Evolutionary conservation across 1,139 yeast species (phyloP), one percentile per base, ranked within the genome.

Genomic region (Chernovozyma aurita): DNA sequence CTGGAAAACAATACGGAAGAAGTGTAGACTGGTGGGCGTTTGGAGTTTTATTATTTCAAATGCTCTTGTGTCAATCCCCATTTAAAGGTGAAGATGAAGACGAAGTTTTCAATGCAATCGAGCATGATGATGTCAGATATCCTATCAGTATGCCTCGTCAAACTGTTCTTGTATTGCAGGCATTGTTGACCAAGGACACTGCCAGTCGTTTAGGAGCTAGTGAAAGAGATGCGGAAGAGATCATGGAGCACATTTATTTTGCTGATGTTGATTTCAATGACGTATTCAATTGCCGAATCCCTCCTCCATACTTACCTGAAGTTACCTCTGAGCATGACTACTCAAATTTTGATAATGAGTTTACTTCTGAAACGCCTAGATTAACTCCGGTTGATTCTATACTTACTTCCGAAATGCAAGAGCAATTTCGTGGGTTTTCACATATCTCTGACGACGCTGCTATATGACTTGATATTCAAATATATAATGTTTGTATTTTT

Each of bases 1-100:
- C 86, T 40, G 97, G 94, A 38, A 95, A 88, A 59, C 84, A 82
- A 42, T 92, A 92, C 54, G 94, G 88, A 35, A 78, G 95, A 50
- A 85, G 94, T 32, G 98, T 92, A 37, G 99, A 92, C 62, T 94
- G 98, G 98, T 92, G 98, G 98, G 97, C 98, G 0, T 87, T 90
- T 69, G 99, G 99, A 37, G 97, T 94, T 25, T 70, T 92, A 46
- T 69, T 94, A 44, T 92, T 90, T 63, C 98, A 92, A 62, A 92
- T 92, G 99, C 71, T 92, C 41, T 71, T 92, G 42, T 94, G 97
- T 37, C 95, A 92, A 61, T 86, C 97, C 3, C 99, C 99, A 31
- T 92, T 92, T 65, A 84, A 94, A 48, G 98, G 99, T 46, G 97
- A 90, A 47, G 98, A 92, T 57, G 98, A 94, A 55, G 97, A 94